phyloP scores from a whole-genome alignment of 2,329 filamentous ascomycete species.

The Botrytis byssoidea region DNA sequence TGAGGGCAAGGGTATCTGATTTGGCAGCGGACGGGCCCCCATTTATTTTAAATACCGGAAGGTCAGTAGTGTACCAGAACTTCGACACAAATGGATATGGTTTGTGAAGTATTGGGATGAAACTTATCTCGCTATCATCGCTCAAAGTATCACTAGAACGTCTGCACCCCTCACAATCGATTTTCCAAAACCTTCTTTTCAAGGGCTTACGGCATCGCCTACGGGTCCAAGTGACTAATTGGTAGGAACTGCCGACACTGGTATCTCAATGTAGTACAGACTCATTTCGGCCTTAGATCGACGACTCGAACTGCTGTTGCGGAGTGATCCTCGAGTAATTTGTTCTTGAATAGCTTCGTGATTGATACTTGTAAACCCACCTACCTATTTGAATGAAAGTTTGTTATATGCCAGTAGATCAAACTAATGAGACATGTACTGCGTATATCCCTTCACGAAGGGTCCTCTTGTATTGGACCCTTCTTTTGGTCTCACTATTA shows the following conservation, averaged over 20 bases:
- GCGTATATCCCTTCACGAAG: neutral
- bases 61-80: slow-evolving; percentile 4
- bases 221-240: slow-evolving; percentile 14
- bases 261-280: slow-evolving; percentile 5
- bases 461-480: neutral
- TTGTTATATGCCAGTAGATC: slow-evolving; percentile 7
- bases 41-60: neutral
- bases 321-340: slow-evolving; percentile 17
- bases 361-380: slow-evolving; percentile 10
- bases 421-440: slow-evolving; percentile 14
- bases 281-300: slow-evolving; percentile 8
- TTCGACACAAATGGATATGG: slow-evolving; percentile 10
- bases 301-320: slow-evolving; percentile 12
- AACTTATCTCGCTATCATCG: slow-evolving; percentile 6
- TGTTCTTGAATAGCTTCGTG: slow-evolving; percentile 16
- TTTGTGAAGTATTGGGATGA: slow-evolving; percentile 2
- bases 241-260: slow-evolving; percentile 18
- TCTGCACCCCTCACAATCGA: slow-evolving; percentile 10
- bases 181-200: slow-evolving; percentile 8
- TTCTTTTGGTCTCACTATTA: slow-evolving; percentile 3
- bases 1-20: neutral
- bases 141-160: slow-evolving; percentile 12
- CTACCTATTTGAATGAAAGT: neutral
- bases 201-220: neutral
- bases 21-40: slow-evolving; percentile 10